Percentiles rank a stretch among this genome's conserved stretches.
Evolutionary conservation across 495 filamentous ascomycete genomes (phyloP).

Genomic region (Melanomma pulvis-pyrius): DNA sequence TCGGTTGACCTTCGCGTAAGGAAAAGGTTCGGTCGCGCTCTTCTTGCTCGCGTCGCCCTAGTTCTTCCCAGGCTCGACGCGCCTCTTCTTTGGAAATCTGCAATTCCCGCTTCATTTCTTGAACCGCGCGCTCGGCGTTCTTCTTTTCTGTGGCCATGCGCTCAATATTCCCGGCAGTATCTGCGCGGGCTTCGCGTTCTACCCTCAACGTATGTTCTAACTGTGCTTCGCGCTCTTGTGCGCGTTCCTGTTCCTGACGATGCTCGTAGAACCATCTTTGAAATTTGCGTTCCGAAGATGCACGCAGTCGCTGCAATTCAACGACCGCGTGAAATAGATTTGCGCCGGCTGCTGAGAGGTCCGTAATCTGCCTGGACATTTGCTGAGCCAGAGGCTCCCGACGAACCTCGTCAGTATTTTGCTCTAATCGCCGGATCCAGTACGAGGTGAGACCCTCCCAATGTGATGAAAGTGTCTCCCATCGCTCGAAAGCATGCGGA

Average conservation of each 20-base stretch:
- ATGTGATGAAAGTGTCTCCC: slow-evolving; percentile 94
- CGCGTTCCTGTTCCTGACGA: slow-evolving; percentile 80
- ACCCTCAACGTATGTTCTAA: slow-evolving; percentile 71
- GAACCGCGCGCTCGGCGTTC: slow-evolving; percentile 72
- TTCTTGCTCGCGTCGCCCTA: slow-evolving; percentile 90
- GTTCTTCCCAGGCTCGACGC: slow-evolving; percentile 93
- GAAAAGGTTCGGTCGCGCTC: slow-evolving; percentile 88
- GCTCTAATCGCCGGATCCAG: slow-evolving; percentile 90
- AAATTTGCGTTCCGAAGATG: slow-evolving; percentile 95
- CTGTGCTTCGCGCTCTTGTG: slow-evolving; percentile 81
- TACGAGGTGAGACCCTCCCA: slow-evolving; percentile 98
- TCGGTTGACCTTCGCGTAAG: slow-evolving; percentile 84
- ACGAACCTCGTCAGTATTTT: slow-evolving; percentile 81
- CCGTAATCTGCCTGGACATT: slow-evolving; percentile 89
- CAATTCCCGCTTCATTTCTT: slow-evolving; percentile 86
- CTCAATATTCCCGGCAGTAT: slow-evolving; percentile 55
- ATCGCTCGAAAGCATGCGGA: slow-evolving; percentile 95
- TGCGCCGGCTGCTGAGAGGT: slow-evolving; percentile 92
- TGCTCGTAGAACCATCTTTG: slow-evolving; percentile 99
- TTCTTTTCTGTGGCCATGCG: slow-evolving; percentile 64
- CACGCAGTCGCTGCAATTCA: slow-evolving; percentile 91
- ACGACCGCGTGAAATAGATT: slow-evolving; percentile 98
- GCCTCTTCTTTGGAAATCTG: slow-evolving; percentile 96
- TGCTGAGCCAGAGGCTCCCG: slow-evolving; percentile 82
- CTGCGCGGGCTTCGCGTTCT: slow-evolving; percentile 69